These are phyloP conservation scores for Cutaneotrichosporon spelunceum DNA, from an alignment of 1,284 basidiomycete species.

Conservation along the genomic window DNA sequence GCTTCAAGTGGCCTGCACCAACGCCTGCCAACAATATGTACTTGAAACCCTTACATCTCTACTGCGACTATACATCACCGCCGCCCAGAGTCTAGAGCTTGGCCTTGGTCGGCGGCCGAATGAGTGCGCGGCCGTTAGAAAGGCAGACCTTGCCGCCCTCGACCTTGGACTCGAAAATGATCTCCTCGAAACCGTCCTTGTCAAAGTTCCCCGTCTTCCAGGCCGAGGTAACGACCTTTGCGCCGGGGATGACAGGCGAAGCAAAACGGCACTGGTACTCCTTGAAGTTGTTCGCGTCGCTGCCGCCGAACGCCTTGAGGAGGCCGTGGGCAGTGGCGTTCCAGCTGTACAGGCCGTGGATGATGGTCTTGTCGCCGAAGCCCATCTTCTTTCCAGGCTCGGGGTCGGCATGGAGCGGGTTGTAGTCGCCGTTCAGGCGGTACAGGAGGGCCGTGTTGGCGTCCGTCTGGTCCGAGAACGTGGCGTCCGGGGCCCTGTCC, in stretches of 20 bases:
- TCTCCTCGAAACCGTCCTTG: constrained; percentile 28
- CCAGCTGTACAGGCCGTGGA: constrained; percentile 28
- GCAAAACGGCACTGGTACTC: constrained; percentile 26
- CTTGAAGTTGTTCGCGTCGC: constrained; percentile 21
- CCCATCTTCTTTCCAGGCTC: constrained; percentile 27
- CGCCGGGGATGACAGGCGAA: constrained; percentile 22
- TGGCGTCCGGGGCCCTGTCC: constrained; percentile 15
- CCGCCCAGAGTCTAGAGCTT: constrained; percentile 2
- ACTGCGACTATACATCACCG: background rate
- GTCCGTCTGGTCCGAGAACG: constrained; percentile 18
- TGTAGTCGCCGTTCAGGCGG: constrained; percentile 28
- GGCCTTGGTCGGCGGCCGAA: constrained; percentile 11
- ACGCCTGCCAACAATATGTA: background rate
- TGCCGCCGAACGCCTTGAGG: constrained; percentile 20
- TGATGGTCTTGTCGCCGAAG: constrained; percentile 24
- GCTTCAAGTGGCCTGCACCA: background rate
- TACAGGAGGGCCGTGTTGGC: constrained; percentile 22
- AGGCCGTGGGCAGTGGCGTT: constrained; percentile 25
- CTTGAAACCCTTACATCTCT: background rate
- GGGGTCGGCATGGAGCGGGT: constrained; percentile 26
- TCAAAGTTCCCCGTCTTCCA: constrained; percentile 23
- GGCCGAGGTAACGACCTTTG: constrained; percentile 21
- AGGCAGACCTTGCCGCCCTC: constrained; percentile 21
- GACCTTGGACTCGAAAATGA: constrained; percentile 21
- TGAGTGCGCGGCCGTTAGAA: constrained; percentile 22